Percentiles rank a stretch among this genome's conserved stretches.
These are phyloP conservation scores for Funneliformis caledonium DNA, from an alignment of 371 early-diverging fungal species.

Conservation along the genomic window DNA sequence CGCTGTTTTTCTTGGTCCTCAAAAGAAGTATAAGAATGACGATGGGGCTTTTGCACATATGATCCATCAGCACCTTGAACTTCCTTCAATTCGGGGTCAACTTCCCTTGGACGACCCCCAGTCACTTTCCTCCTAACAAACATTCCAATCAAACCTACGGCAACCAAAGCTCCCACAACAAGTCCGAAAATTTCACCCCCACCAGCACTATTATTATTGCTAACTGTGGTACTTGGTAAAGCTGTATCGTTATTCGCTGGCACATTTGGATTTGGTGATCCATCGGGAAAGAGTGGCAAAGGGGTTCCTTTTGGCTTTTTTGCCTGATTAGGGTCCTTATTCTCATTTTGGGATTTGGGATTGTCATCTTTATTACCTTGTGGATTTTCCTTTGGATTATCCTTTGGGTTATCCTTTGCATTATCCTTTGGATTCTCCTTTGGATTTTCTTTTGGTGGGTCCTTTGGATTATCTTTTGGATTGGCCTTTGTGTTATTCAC, in stretches of 20 bases:
- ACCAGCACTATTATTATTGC: background rate
- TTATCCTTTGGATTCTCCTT: too few relatives aligned
- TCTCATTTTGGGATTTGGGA: background rate
- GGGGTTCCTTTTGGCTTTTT: background rate
- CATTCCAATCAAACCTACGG: background rate
- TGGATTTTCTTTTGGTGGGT: too few relatives aligned
- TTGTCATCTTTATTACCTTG: background rate
- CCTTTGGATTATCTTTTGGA: too few relatives aligned
- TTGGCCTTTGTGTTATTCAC: too few relatives aligned
- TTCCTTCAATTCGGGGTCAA: too few relatives aligned
- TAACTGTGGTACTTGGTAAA: background rate
- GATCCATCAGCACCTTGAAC: too few relatives aligned
- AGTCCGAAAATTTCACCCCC: background rate
- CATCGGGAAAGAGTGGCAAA: background rate
- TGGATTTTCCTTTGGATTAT: too few relatives aligned
- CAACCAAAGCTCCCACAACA: background rate
- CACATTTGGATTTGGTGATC: background rate
- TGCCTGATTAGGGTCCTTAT: too few relatives aligned
- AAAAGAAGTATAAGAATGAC: background rate
- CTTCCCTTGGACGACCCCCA: background rate
- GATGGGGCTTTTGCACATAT: too few relatives aligned
- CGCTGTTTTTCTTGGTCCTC: background rate
- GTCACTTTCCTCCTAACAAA: background rate
- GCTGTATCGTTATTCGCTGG: background rate
- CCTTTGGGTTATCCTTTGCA: too few relatives aligned